A percentile compares a stretch with the other conserved stretches of the same genome.
These are phyloP conservation scores for Pythium utonaiense DNA, from an alignment of 352 stramenopile genomes.

Conservation along the genomic window DNA sequence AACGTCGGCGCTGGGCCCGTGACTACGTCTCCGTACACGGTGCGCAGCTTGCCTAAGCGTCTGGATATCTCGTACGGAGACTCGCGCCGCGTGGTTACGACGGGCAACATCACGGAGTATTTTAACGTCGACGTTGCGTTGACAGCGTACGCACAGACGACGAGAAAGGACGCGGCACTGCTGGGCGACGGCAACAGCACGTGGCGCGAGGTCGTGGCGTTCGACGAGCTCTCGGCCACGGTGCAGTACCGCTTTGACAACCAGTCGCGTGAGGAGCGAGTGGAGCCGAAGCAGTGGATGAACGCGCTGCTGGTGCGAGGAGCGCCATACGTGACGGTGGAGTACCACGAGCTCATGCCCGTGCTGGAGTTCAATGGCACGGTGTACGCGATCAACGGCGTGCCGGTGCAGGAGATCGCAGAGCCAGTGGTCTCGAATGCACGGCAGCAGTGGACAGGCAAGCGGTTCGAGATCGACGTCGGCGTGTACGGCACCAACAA, in stretches of 20 bases:
- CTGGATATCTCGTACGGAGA: slow-evolving; percentile 85
- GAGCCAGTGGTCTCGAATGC: slow-evolving; percentile 17
- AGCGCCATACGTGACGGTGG: slow-evolving; percentile 76
- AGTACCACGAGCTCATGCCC: slow-evolving; percentile 66
- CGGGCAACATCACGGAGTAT: slow-evolving; percentile 63
- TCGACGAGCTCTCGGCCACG: slow-evolving; percentile 64
- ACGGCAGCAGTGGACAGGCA: slow-evolving; percentile 46
- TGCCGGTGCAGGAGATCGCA: slow-evolving; percentile 31
- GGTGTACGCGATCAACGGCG: slow-evolving; percentile 50
- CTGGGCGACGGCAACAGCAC: slow-evolving; percentile 67
- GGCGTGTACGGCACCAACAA: slow-evolving; percentile 59
- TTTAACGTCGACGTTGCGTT: slow-evolving; percentile 79
- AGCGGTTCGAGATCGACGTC: slow-evolving; percentile 68
- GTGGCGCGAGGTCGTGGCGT: slow-evolving; percentile 52
- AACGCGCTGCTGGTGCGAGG: slow-evolving; percentile 54
- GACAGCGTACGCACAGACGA: slow-evolving; percentile 35
- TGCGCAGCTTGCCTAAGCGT: slow-evolving; percentile 60
- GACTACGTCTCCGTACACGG: slow-evolving; percentile 81
- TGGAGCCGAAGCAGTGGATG: slow-evolving; percentile 44
- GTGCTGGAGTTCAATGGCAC: slow-evolving; percentile 70
- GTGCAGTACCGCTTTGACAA: slow-evolving; percentile 59
- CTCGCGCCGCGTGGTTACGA: slow-evolving; percentile 60
- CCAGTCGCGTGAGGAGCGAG: neutral
- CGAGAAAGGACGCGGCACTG: slow-evolving; percentile 24
- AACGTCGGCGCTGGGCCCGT: slow-evolving; percentile 70